These are phyloP conservation scores for Zanthoxylum bungeanum DNA, from an alignment of 345 rosid species.

Conservation along the genomic window DNA sequence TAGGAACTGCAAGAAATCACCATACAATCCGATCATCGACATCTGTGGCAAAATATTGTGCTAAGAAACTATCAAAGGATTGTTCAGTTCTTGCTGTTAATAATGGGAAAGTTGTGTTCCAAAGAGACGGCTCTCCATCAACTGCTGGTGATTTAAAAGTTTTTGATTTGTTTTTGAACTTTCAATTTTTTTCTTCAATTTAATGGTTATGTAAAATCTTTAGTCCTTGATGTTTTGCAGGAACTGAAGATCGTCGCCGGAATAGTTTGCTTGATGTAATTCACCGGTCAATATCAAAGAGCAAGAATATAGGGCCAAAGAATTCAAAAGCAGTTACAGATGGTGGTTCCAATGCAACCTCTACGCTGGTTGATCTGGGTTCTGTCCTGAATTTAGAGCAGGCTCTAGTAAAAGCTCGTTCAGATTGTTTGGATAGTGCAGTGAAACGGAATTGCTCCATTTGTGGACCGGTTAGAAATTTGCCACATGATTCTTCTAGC, in stretches of 20 bases:
- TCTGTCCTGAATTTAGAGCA: constrained; percentile 37
- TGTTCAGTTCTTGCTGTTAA: constrained; percentile 67
- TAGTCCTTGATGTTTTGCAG: constrained; percentile 31
- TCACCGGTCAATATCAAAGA: constrained; percentile 47
- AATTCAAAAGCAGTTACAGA: constrained; percentile 46
- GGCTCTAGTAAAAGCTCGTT: constrained; percentile 40
- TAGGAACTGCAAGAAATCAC: constrained; percentile 52
- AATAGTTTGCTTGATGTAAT: constrained; percentile 51
- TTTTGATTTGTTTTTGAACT: constrained; percentile 8
- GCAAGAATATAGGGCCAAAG: constrained; percentile 28
- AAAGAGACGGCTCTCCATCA: constrained; percentile 53
- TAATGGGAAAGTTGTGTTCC: constrained; percentile 70
- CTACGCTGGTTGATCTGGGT: constrained; percentile 17
- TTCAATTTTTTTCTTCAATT: neutral
- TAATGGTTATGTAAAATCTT: neutral
- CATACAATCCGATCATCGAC: constrained; percentile 58
- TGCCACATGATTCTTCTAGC: constrained; percentile 19
- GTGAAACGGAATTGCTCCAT: constrained; percentile 45
- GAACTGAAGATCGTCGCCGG: constrained; percentile 37
- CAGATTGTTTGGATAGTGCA: constrained; percentile 25
- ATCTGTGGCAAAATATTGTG: constrained; percentile 83
- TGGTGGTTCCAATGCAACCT: constrained; percentile 20
- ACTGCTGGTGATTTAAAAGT: constrained; percentile 38
- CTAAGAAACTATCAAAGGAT: constrained; percentile 57
- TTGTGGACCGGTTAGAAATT: constrained; percentile 42